phyloP scores from a whole-genome alignment of 345 rosid species.

The thale cress (Arabidopsis thaliana) region TAIR10.1 NC_003075.7:14479001-14479500 shows the following conservation, averaged over 20 bases:
- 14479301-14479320: neutral
- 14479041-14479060: conserved; percentile 37
- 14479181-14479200: conserved; percentile 29
- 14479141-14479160: conserved; percentile 61
- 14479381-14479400: conserved; percentile 38
- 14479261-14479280: neutral
- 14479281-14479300: neutral
- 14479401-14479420: conserved; percentile 40
- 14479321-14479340: neutral
- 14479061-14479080: conserved; percentile 40
- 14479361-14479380: conserved; percentile 45
- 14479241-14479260: neutral
- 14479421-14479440: conserved; percentile 52
- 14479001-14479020: conserved; percentile 34
- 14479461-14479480: conserved; percentile 36
- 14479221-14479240: neutral
- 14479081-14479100: conserved; percentile 43
- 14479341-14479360: conserved; percentile 41
- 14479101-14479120: conserved; percentile 59
- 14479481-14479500: conserved; percentile 42
- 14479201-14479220: neutral
- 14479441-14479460: conserved; percentile 48
- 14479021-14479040: conserved; percentile 32
- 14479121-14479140: conserved; percentile 55
- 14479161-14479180: conserved; percentile 37